Percentiles rank a stretch among this genome's conserved stretches.
Evolutionary conservation across 2,329 filamentous ascomycete species (phyloP).

Genomic region (Xylaria sp.): DNA sequence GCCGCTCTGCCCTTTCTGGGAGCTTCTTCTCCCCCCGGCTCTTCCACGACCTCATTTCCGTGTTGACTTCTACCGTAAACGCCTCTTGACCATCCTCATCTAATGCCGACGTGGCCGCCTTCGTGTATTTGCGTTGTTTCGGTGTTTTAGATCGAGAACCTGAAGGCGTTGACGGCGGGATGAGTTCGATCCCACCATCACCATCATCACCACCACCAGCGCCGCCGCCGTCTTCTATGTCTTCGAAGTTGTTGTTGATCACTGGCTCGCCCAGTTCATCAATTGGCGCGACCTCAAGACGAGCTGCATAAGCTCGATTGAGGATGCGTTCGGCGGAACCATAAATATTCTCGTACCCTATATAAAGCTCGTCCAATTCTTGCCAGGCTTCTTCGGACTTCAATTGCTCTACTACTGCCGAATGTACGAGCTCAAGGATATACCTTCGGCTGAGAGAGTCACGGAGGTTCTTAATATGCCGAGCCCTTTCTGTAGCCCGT

Average conservation of each 20-base stretch:
- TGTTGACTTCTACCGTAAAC: neutral
- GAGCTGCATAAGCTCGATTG: neutral
- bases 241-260: too few species aligned
- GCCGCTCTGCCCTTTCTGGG: too few species aligned
- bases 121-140: constrained; percentile 4
- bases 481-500: neutral
- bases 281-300: neutral
- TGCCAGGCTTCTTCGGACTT: too few species aligned
- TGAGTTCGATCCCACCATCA: neutral
- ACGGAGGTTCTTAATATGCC: neutral
- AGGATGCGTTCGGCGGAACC: neutral
- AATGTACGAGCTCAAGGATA: neutral
- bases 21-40: neutral
- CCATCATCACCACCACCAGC: neutral
- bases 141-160: neutral
- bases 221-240: neutral
- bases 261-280: neutral
- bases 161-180: neutral
- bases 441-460: neutral
- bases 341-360: neutral
- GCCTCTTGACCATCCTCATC: neutral
- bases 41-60: neutral
- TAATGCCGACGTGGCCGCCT: neutral
- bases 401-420: neutral
- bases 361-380: neutral